Base-by-base conservation (phyloP, 768 basidiomycete genomes). In the Tylopilus rubrobrunneus region DNA sequence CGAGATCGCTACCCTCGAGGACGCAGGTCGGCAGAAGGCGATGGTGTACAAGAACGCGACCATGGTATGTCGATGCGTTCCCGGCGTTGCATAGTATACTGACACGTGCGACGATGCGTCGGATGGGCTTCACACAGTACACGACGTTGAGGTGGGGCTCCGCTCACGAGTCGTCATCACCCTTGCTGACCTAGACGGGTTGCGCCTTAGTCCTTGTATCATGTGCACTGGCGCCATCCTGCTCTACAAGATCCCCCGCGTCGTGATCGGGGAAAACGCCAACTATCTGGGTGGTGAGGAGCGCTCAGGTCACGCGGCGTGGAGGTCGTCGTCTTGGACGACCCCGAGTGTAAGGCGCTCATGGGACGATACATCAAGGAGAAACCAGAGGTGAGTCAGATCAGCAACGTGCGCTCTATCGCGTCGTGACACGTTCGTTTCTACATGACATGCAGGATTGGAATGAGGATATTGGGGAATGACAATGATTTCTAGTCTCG, bases 171-270 rank as follows among this genome's bases (percentile, higher is more conserved):
- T 37, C 36, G 36, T 17, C 36, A 17, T 5, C 11, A 11, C 19
- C 19, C 19, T 37, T 37, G 36, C 36, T 37, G 7, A 37, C 36
- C 15, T 17, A 6, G n/a, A 19, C 39, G n/a, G 19, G 8, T 9
- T 39, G n/a, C 37, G 5, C 37, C 19, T 7, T 19, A 44, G 49
- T 42, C 86, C 85, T 2, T 86, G 85, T 60, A 76, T 71, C 49
- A 85, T 86, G 85, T 86, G 85, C 60, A 75, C 78, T 1, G 85
- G 84, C 8, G 78, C 84, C 1, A 79, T 83, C 25, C 54, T 82
- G n/a, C 71, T 85, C 10, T 85, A 83, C 68, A 78, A 78, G 44
- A 85, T 87, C 39, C 80, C 81, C 5, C 76, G 84, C 7, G 78
- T 85, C 8, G 83, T 87, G 11, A 80, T 87, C 45, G 84, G 84